Conservation (phyloP, 202 grass and related monocot species). For the Thinopyrum obtusiflorum region DNA sequence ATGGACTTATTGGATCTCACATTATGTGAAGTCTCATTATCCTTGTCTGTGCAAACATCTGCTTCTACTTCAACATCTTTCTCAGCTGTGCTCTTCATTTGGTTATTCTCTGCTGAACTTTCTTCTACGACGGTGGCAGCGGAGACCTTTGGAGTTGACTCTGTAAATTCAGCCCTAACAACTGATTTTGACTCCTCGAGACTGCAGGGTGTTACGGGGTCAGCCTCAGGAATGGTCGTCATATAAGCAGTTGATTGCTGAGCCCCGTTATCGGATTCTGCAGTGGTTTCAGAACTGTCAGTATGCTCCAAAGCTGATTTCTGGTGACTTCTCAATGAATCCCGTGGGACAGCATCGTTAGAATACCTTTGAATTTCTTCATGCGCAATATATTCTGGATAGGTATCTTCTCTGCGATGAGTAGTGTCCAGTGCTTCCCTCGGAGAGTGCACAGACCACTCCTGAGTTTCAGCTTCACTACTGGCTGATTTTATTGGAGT, state of each 20-base stretch:
- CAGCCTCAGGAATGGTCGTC: background rate
- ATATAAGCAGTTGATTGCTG: slow-evolving; percentile 14
- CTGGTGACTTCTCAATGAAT: background rate
- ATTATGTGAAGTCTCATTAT: slow-evolving; percentile 24
- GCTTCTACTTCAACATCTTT: slow-evolving; percentile 12
- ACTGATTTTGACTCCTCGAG: slow-evolving; percentile 23
- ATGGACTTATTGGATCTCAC: slow-evolving; percentile 25
- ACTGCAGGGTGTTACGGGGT: background rate
- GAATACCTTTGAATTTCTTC: slow-evolving; percentile 32
- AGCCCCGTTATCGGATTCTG: slow-evolving; percentile 33
- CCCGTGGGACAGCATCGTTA: background rate
- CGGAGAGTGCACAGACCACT: background rate
- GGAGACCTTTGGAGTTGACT: slow-evolving; percentile 3
- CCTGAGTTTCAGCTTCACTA: slow-evolving; percentile 39
- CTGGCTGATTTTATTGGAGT: slow-evolving; percentile 78
- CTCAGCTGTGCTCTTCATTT: background rate
- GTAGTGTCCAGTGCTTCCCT: background rate
- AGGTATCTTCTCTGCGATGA: slow-evolving; percentile 31
- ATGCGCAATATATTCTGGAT: slow-evolving; percentile 21
- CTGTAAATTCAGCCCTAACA: background rate
- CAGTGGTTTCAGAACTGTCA: slow-evolving; percentile 21
- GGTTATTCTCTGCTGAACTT: slow-evolving; percentile 6
- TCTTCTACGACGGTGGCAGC: background rate
- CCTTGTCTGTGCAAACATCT: slow-evolving; percentile 15
- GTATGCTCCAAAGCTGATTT: slow-evolving; percentile 28